These are phyloP conservation scores for Medicago ruthenica DNA, from an alignment of 306 rosid genomes.

Conservation along the genomic window DNA sequence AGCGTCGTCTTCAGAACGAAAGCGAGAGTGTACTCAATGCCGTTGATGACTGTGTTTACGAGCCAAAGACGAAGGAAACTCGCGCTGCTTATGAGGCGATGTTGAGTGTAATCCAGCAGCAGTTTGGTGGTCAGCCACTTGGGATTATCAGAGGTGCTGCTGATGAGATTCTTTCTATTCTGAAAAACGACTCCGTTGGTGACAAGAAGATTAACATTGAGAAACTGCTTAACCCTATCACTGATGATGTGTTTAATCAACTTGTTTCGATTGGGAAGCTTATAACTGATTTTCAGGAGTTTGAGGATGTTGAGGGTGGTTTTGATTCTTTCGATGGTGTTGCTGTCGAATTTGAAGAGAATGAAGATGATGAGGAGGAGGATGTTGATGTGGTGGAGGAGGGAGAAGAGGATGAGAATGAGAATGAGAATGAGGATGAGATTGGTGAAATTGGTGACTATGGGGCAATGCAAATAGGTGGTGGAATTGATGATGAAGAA, in stretches of 20 bases:
- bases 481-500: conserved; percentile 80
- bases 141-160: conserved; percentile 84
- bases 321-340: conserved; percentile 70
- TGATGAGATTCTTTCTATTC: conserved; percentile 75
- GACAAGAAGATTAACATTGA: conserved; percentile 89
- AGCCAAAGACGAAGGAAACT: conserved; percentile 88
- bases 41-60: conserved; percentile 79
- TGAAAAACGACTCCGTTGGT: conserved; percentile 60
- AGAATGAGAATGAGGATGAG: conserved; percentile 91
- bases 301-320: conserved; percentile 62
- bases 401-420: conserved; percentile 87
- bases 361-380: conserved; percentile 70
- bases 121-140: conserved; percentile 86
- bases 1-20: conserved; percentile 72
- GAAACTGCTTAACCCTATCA: conserved; percentile 66
- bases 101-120: conserved; percentile 86
- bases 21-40: conserved; percentile 60
- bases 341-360: conserved; percentile 91
- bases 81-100: conserved; percentile 88
- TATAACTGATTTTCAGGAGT: conserved; percentile 83
- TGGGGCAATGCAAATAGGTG: conserved; percentile 85
- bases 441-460: conserved; percentile 62
- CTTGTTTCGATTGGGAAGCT: conserved; percentile 77
- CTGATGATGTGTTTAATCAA: conserved; percentile 59
- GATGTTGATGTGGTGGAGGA: conserved; percentile 91